Percentiles rank a stretch among this genome's conserved stretches.
Evolutionary conservation across 352 stramenopile species (phyloP).

Genomic region (Peronospora destructor): DNA sequence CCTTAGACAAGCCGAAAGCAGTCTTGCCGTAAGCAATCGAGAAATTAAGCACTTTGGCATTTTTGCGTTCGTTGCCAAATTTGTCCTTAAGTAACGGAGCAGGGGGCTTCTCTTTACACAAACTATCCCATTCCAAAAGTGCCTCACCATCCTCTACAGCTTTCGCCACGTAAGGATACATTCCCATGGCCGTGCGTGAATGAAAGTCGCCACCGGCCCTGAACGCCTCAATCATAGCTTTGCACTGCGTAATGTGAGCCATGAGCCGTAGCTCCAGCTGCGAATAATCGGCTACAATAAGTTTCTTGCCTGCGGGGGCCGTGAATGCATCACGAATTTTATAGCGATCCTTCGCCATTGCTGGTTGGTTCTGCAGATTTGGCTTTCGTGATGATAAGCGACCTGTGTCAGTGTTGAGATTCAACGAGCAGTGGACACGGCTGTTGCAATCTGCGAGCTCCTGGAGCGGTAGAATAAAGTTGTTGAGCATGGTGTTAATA

Average conservation of each 20-base stretch:
- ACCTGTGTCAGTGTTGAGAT: slow-evolving; percentile 99
- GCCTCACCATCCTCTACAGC: slow-evolving; percentile 93
- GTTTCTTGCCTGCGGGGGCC: slow-evolving; percentile 85
- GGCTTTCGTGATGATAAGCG: slow-evolving; percentile 94
- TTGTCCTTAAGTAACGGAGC: slow-evolving; percentile 97
- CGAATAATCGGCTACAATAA: slow-evolving; percentile 99
- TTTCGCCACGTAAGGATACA: slow-evolving; percentile 97
- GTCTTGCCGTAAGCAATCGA: slow-evolving; percentile 99
- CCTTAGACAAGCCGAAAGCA: slow-evolving; percentile 91
- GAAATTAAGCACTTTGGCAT: slow-evolving; percentile 99
- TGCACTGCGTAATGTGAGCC: slow-evolving; percentile 96
- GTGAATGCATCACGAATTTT: slow-evolving; percentile 92
- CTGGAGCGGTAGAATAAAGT: slow-evolving; percentile 91
- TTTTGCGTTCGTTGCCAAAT: slow-evolving; percentile 94
- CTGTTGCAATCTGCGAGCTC: slow-evolving; percentile 89
- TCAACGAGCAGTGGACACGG: slow-evolving; percentile 97
- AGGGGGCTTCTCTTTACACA: slow-evolving; percentile 74
- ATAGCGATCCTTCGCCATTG: slow-evolving; percentile 82
- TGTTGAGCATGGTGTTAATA: slow-evolving; percentile 99
- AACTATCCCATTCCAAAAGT: slow-evolving; percentile 96
- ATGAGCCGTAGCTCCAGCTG: slow-evolving; percentile 99
- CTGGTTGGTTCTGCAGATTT: slow-evolving; percentile 98
- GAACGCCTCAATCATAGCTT: slow-evolving; percentile 98
- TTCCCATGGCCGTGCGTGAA: slow-evolving; percentile 95
- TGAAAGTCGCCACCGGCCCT: slow-evolving; percentile 90